Conservation (phyloP, 129 eudicot genomes). For the Flaveria bidentis region DNA sequence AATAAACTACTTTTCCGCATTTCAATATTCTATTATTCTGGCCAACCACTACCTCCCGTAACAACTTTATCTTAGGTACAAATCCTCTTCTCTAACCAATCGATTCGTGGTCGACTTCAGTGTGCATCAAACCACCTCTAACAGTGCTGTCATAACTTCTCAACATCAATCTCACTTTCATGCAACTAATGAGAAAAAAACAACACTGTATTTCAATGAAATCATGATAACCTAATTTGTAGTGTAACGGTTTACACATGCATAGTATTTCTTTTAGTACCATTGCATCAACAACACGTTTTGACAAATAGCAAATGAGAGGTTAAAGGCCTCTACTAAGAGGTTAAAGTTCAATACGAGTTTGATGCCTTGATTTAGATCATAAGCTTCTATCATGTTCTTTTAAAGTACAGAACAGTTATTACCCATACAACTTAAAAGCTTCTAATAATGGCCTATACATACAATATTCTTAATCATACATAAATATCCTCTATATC, state of each 20-base stretch:
- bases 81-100: slow-evolving; percentile 1
- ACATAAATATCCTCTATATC: slow-evolving; percentile 6
- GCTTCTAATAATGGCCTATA: background rate
- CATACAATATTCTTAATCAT: background rate
- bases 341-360: slow-evolving; percentile 5
- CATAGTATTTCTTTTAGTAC: slow-evolving; percentile 10
- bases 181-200: no score
- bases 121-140: slow-evolving; percentile 23
- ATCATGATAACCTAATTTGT: slow-evolving; percentile 16
- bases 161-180: no score
- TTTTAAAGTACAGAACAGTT: background rate
- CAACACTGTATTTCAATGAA: background rate
- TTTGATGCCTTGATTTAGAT: slow-evolving; percentile 16
- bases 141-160: slow-evolving; percentile 14
- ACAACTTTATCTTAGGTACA: background rate
- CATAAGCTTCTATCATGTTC: slow-evolving; percentile 7
- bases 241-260: background rate
- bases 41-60: slow-evolving; percentile 8
- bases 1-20: background rate
- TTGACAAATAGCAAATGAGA: slow-evolving; percentile 5
- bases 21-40: slow-evolving; percentile 1
- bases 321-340: background rate
- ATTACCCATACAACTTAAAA: background rate
- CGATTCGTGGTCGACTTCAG: slow-evolving; percentile 9
- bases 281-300: slow-evolving; percentile 5